Base-by-base conservation (phyloP, 495 filamentous ascomycete genomes). In the Aspergillus asperescens region DNA sequence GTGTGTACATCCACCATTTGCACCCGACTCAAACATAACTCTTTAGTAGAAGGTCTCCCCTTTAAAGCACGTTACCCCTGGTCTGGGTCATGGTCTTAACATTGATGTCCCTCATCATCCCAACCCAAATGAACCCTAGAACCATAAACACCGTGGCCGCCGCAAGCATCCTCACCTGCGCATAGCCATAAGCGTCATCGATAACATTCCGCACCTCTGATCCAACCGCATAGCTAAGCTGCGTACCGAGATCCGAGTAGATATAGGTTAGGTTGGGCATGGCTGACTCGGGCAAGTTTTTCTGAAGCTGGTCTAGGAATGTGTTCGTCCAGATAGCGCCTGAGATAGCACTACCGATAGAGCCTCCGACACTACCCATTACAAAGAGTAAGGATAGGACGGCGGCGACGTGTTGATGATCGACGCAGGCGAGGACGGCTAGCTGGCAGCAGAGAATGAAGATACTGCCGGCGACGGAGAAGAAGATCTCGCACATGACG, bases 401-500 rank as follows among this genome's bases (percentile, higher is more conserved):
- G 13, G 78, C 74, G 10, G 88, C 84, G 34, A 89, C 74, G 54
- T 87, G 70, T 37, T 88, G 71, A 54, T 88, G 87, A 5, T 76
- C 66, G 0, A 78, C 75, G 1, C 79, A 79, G 0, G 85, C 82
- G 74, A 89, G 82, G 54, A 81, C 75, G 4, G 85, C 82, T 23
- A 89, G 77, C 59, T 89, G 81, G 53, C 81, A 79, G 50, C 67
- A 68, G 55, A 89, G 81, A 45, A 87, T 67, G 13, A 84, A 64
- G 2, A 74, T 75, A 13, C 75, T 71, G 2, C 82, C 84, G n/a
- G 71, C 70, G 38, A 89, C 69, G 28, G 85, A 77, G 55, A 88
- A 81, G 67, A 88, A 81, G 60, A 90, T 81, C 65, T 90, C 79
- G 59, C 78, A 84, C 80, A 88, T 84, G 58, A 88, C 70, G 18